Evolutionary conservation across 441 rosid species (phyloP), one percentile per base, ranked within the genome.

Genomic region (Populus hybrid): DNA sequence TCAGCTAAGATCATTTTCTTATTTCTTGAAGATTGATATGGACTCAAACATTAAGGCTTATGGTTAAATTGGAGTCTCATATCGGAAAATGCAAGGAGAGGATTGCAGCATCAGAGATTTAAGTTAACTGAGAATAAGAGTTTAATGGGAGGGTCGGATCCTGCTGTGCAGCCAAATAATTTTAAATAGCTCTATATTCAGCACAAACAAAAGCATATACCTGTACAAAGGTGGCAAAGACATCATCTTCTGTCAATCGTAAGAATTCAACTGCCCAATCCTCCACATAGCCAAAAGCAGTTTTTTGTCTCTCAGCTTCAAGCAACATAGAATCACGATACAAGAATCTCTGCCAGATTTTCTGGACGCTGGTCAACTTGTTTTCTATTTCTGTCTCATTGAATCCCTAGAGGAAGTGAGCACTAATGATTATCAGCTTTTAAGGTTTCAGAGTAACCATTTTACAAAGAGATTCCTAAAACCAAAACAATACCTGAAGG

Each of bases 271-370:
- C 82, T 32, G 90, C 98, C 99, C 98, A 95, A 72, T 91, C 93
- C 16, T 87, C 89, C 80, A 83, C 81, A 42, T 20, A 83, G 18
- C 93, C 91, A 74, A 57, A 80, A 24, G 54, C 81, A 69, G 80
- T 74, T 79, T 83, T 90, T 72, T 95, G 98, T 87, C 99, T 89
- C 63, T 89, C 90, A 5, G 97, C 97, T 90, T 95, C 99, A 68
- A 94, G 92, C 88, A 95, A 81, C 73, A 92, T 69, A 18, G 95
- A 87, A 86, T 90, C 90, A 16, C 95, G 93, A 76, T 94, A 91
- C 82, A 91, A 79, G 81, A 95, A 95, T 79, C 99, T 90, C 83
- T 90, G 93, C 97, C 97, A 91, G 65, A 95, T 84, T 83, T 90
- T 94, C 84, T 85, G 87, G 69, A 95, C 93, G 79, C 90, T 94